Evolutionary conservation across 495 filamentous ascomycete species (phyloP).

Genomic region (Aspergillus sparsus): DNA sequence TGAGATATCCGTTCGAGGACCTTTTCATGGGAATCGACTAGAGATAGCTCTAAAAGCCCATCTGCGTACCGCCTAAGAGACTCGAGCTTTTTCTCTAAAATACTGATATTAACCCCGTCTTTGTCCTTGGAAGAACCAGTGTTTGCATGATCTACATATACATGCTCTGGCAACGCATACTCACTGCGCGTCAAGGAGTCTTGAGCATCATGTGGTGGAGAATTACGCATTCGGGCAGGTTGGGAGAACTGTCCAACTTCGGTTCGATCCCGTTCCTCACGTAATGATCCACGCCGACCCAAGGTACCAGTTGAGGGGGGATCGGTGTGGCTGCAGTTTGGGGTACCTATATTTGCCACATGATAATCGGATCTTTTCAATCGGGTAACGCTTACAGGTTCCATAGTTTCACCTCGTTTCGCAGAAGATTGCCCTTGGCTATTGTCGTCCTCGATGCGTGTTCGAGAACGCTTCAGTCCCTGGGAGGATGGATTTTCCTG

Average conservation of each 20-base stretch:
- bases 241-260: neutral
- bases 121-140: neutral
- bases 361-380: neutral
- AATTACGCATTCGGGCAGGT: neutral
- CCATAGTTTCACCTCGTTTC: neutral
- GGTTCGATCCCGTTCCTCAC: conserved; percentile 12
- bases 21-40: conserved; percentile 24
- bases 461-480: conserved; percentile 16
- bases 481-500: conserved; percentile 1
- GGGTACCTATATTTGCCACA: conserved; percentile 3
- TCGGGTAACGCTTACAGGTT: neutral
- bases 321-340: neutral
- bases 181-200: conserved; percentile 1
- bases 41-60: conserved; percentile 22
- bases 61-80: conserved; percentile 20
- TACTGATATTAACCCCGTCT: conserved; percentile 12
- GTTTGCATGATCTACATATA: neutral
- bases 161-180: neutral
- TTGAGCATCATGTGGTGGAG: conserved; percentile 1
- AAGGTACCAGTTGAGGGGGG: conserved; percentile 1
- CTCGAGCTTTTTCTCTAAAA: conserved; percentile 17
- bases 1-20: conserved; percentile 19
- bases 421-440: neutral
- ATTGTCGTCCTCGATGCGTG: conserved; percentile 2
- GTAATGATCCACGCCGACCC: conserved; percentile 17